phyloP scores from a whole-genome alignment of 2,329 filamentous ascomycete genomes.

The Nemania diffusa region DNA sequence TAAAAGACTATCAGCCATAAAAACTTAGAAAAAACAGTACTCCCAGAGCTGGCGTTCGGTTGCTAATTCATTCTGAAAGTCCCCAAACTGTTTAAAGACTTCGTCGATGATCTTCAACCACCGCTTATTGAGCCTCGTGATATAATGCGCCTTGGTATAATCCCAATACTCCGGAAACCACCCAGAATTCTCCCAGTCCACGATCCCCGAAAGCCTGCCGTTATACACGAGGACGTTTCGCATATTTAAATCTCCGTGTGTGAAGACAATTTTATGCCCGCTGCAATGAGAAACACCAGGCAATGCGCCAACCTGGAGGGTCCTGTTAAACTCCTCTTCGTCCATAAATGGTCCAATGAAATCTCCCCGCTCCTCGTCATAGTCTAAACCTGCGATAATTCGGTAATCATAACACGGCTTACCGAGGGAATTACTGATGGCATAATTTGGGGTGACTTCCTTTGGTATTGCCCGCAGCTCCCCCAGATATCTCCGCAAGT shows the following conservation, averaged over 20 bases:
- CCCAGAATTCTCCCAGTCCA: conserved; percentile 51
- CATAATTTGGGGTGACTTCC: conserved; percentile 13
- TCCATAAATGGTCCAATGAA: conserved; percentile 26
- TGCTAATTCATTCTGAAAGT: conserved; percentile 21
- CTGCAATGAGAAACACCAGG: conserved; percentile 21
- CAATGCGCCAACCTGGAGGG: conserved; percentile 15
- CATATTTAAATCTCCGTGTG: conserved; percentile 58
- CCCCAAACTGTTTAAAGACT: conserved; percentile 18
- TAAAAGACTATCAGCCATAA: background rate
- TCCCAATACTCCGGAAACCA: conserved; percentile 53
- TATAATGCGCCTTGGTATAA: conserved; percentile 42
- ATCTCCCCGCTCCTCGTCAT: conserved; percentile 26
- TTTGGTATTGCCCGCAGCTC: conserved; percentile 29
- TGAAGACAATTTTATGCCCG: conserved; percentile 46
- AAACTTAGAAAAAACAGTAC: conserved; percentile 16
- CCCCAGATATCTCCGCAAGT: conserved; percentile 16
- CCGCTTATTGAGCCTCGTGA: conserved; percentile 17
- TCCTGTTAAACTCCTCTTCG: conserved; percentile 27
- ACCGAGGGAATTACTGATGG: conserved; percentile 21
- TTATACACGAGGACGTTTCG: conserved; percentile 56
- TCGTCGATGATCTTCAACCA: conserved; percentile 28
- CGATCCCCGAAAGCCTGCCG: conserved; percentile 57
- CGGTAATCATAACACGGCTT: conserved; percentile 21
- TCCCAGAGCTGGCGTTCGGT: conserved; percentile 23
- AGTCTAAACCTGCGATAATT: conserved; percentile 5